Evolutionary conservation across 345 rosid genomes (phyloP).

Genomic region (Populus pruinosa): DNA sequence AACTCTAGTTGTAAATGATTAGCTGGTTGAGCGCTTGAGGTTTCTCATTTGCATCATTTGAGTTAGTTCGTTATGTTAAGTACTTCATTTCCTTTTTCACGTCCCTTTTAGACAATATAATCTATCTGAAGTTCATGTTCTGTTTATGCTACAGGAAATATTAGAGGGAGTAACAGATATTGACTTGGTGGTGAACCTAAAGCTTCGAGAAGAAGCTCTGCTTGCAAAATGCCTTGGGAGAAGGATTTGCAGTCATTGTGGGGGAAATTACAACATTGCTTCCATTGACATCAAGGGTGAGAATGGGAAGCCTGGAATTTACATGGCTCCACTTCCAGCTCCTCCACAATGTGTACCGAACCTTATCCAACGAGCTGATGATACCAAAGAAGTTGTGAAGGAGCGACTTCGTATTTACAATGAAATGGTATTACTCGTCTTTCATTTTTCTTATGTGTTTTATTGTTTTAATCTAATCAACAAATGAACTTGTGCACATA

Average conservation of each 20-base stretch:
- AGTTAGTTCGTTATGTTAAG: background rate
- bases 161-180: slow-evolving; percentile 79
- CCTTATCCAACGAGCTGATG: slow-evolving; percentile 86
- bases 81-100: background rate
- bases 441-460: background rate
- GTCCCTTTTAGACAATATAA: background rate
- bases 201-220: slow-evolving; percentile 83
- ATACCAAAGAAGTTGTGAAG: slow-evolving; percentile 85
- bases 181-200: slow-evolving; percentile 77
- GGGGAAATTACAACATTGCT: slow-evolving; percentile 85
- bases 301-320: slow-evolving; percentile 71
- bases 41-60: background rate
- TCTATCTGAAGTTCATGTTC: background rate
- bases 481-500: background rate
- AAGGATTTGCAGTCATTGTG: slow-evolving; percentile 87
- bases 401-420: slow-evolving; percentile 76
- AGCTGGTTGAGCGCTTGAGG: background rate
- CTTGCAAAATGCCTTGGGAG: slow-evolving; percentile 95
- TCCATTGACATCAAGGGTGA: slow-evolving; percentile 79
- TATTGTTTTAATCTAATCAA: background rate
- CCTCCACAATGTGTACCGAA: slow-evolving; percentile 79
- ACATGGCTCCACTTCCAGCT: slow-evolving; percentile 95
- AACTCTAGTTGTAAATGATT: background rate
- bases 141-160: slow-evolving; percentile 56
- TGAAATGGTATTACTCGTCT: slow-evolving; percentile 47